Percentiles rank a stretch among this genome's conserved stretches.
Conservation (phyloP, 345 rosid genomes). For the Heritiera littoralis region DNA sequence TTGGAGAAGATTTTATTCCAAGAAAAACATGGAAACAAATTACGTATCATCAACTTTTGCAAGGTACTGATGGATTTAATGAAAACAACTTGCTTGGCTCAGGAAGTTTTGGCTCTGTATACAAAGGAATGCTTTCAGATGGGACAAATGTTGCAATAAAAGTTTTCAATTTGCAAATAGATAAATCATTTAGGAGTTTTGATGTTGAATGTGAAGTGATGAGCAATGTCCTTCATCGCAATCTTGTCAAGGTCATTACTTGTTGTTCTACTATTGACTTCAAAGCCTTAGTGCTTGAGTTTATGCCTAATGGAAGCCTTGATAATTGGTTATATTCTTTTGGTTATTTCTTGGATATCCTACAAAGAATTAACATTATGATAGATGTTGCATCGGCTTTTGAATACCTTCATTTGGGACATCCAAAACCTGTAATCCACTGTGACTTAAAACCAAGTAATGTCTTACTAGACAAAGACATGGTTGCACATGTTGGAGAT, state of each 20-base stretch:
- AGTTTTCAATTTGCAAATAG: background rate
- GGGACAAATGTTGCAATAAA: background rate
- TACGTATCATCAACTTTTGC: background rate
- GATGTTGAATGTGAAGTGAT: background rate
- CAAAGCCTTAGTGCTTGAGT: background rate
- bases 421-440: background rate
- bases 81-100: background rate
- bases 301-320: background rate
- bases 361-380: background rate
- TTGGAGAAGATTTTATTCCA: background rate
- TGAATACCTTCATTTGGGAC: background rate
- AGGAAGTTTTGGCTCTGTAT: background rate
- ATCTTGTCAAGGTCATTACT: background rate
- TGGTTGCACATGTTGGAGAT: background rate
- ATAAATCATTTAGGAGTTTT: background rate
- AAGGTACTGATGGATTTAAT: background rate
- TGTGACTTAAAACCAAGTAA: background rate
- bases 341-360: background rate
- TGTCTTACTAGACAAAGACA: background rate
- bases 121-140: background rate
- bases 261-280: background rate
- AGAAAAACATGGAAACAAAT: background rate
- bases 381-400: background rate
- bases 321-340: background rate
- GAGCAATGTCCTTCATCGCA: background rate